Evolutionary conservation across 306 rosid genomes (phyloP).

Genomic region (Potentilla sterilis): DNA sequence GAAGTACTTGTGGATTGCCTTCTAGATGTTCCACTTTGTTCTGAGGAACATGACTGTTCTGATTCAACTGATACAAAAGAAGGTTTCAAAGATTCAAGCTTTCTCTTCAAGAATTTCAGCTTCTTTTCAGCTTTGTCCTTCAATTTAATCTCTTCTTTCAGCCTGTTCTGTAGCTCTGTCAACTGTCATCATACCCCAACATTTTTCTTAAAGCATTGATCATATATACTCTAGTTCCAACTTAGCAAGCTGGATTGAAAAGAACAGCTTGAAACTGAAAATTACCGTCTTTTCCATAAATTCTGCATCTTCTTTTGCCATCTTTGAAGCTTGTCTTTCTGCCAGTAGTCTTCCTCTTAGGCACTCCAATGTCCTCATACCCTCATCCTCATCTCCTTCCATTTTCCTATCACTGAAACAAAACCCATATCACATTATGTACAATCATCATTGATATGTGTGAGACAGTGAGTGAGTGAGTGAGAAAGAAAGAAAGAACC

Average conservation of each 20-base stretch:
- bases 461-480: slow-evolving; percentile 23
- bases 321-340: slow-evolving; percentile 81
- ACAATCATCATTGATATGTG: neutral
- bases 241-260: neutral
- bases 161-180: slow-evolving; percentile 54
- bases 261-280: neutral
- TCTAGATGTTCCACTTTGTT: slow-evolving; percentile 45
- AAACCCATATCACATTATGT: slow-evolving; percentile 34
- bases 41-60: slow-evolving; percentile 45
- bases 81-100: slow-evolving; percentile 49
- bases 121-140: slow-evolving; percentile 70
- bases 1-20: slow-evolving; percentile 32
- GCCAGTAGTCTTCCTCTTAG: slow-evolving; percentile 86
- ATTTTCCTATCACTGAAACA: slow-evolving; percentile 43
- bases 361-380: slow-evolving; percentile 61
- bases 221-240: neutral
- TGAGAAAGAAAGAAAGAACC: slow-evolving; percentile 22
- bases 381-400: slow-evolving; percentile 50
- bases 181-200: slow-evolving; percentile 37
- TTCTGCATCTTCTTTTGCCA: slow-evolving; percentile 63
- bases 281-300: slow-evolving; percentile 58
- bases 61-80: slow-evolving; percentile 35
- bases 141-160: slow-evolving; percentile 54
- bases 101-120: slow-evolving; percentile 55
- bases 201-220: neutral